Percentiles rank a stretch among this genome's conserved stretches.
These are phyloP conservation scores for Lentinula sp. DNA, from an alignment of 768 basidiomycete genomes.

Conservation along the genomic window DNA sequence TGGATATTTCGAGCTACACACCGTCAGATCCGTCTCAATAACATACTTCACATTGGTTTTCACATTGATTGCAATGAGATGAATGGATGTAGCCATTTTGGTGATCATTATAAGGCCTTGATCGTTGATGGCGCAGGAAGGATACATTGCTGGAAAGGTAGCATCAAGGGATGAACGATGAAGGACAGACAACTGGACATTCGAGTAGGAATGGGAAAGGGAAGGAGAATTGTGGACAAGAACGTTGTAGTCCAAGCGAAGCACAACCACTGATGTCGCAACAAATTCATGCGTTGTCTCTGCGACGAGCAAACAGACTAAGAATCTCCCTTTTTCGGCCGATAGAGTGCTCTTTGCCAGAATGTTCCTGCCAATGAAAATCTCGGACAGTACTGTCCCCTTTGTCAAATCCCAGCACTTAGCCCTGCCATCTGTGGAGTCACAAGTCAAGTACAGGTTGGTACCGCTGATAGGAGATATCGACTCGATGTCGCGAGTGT, in stretches of 20 bases:
- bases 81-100: not conserved
- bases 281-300: not conserved
- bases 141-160: conserved; percentile 2
- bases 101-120: not conserved
- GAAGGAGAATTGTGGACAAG: not conserved
- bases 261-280: not conserved
- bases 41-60: not conserved
- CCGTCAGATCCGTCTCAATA: not conserved
- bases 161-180: not conserved
- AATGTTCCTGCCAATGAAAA: not conserved
- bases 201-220: not conserved
- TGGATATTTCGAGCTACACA: not conserved
- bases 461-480: not conserved
- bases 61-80: not conserved
- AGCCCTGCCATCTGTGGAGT: not conserved
- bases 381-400: not conserved
- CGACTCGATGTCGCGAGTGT: not conserved
- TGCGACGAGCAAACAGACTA: not conserved
- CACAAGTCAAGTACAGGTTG: not conserved
- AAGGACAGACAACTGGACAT: not conserved
- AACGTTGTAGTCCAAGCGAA: not conserved
- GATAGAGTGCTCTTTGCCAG: not conserved
- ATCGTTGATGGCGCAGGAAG: not conserved
- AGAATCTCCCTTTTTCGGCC: not conserved
- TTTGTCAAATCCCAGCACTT: not conserved